phyloP scores from a whole-genome alignment of 768 basidiomycete species.

The Lentinula guzmanii region DNA sequence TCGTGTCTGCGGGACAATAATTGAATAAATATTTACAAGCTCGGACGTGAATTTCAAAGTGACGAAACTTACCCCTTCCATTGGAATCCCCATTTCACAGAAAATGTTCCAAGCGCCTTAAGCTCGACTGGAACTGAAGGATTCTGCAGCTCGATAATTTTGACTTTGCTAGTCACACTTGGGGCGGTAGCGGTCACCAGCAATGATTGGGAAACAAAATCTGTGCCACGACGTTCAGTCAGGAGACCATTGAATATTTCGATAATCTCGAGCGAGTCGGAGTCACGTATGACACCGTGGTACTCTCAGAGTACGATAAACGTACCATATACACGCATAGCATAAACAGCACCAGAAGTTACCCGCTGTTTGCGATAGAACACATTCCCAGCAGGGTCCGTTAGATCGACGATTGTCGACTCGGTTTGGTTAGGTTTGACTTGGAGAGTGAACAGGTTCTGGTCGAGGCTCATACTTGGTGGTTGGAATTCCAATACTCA shows the following conservation, averaged over 20 bases:
- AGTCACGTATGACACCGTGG: background rate
- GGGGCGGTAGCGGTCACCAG: slow-evolving; percentile 65
- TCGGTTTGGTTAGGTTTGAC: slow-evolving; percentile 55
- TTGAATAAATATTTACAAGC: no score
- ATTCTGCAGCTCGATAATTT: slow-evolving; percentile 72
- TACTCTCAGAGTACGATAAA: background rate
- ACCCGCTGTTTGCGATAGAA: slow-evolving; percentile 69
- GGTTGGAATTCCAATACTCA: no score
- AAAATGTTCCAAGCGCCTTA: slow-evolving; percentile 65
- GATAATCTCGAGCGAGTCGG: background rate
- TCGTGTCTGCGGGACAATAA: slow-evolving; percentile 46
- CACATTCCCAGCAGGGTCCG: slow-evolving; percentile 51
- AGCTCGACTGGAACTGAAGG: slow-evolving; percentile 66
- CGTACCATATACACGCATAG: slow-evolving; percentile 63
- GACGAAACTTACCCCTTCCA: slow-evolving; percentile 66
- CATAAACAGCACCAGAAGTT: slow-evolving; percentile 51
- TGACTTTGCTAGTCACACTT: slow-evolving; percentile 59
- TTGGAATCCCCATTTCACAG: slow-evolving; percentile 72
- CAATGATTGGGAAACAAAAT: slow-evolving; percentile 68
- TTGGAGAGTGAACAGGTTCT: slow-evolving; percentile 79
- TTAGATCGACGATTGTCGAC: slow-evolving; percentile 60
- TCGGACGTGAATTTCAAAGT: background rate
- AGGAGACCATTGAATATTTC: background rate
- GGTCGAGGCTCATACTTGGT: slow-evolving; percentile 67
- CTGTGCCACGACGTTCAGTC: slow-evolving; percentile 25